phyloP scores from a whole-genome alignment of 116 monocot genomes.

The Zostera marina region DNA sequence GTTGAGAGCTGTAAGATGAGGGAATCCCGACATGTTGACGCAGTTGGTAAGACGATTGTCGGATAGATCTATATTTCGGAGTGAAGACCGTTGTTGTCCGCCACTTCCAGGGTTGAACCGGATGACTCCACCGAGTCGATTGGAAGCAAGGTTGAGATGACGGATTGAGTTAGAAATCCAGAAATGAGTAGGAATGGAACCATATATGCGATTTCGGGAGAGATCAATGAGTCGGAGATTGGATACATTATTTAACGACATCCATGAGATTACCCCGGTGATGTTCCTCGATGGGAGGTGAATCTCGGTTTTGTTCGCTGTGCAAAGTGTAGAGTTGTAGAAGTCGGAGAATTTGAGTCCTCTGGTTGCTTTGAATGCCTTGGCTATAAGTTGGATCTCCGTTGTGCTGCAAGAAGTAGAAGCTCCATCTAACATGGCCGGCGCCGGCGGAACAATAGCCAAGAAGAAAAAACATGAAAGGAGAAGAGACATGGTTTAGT shows the following conservation, averaged over 20 bases:
- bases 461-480: background rate
- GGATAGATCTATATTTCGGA: slow-evolving; percentile 40
- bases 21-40: slow-evolving; percentile 9
- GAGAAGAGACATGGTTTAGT: background rate
- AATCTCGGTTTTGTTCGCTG: background rate
- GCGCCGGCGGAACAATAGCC: background rate
- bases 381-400: background rate
- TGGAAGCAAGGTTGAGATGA: background rate
- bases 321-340: slow-evolving; percentile 2
- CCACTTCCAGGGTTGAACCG: slow-evolving; percentile 7
- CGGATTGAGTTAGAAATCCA: background rate
- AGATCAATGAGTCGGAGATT: background rate
- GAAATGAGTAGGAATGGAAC: background rate
- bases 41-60: slow-evolving; percentile 56
- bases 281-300: background rate
- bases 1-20: slow-evolving; percentile 24
- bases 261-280: slow-evolving; percentile 1
- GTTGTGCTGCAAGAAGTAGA: background rate
- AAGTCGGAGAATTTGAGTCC: background rate
- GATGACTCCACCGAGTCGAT: slow-evolving; percentile 37
- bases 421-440: background rate
- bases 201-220: background rate
- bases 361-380: background rate
- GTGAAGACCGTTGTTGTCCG: background rate
- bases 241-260: background rate